phyloP scores from a whole-genome alignment of 2,329 filamentous ascomycete genomes.

The Pseudocercospora macadamiae region DNA sequence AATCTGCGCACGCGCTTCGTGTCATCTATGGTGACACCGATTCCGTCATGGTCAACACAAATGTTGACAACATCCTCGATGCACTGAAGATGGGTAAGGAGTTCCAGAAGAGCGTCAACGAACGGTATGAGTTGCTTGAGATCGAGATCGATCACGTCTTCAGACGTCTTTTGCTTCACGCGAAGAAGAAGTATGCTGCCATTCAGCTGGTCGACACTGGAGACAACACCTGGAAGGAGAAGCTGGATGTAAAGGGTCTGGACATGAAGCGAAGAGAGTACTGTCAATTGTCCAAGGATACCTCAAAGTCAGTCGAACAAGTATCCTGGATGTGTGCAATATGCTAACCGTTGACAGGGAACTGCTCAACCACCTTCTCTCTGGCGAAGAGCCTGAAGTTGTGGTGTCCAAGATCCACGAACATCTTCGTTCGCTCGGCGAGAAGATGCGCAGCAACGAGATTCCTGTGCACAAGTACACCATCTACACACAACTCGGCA shows the following conservation, averaged over 20 bases:
- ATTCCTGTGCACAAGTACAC: slow-evolving; percentile 87
- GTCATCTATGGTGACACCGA: slow-evolving; percentile 99
- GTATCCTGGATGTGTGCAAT: neutral
- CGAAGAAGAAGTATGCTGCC: slow-evolving; percentile 99
- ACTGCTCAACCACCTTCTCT: slow-evolving; percentile 91
- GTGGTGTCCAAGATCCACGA: slow-evolving; percentile 91
- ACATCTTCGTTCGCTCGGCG: slow-evolving; percentile 80
- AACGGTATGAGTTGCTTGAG: slow-evolving; percentile 87
- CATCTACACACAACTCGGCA: slow-evolving; percentile 97
- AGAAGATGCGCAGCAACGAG: slow-evolving; percentile 79
- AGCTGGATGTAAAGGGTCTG: slow-evolving; percentile 96
- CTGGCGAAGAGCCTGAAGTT: slow-evolving; percentile 86
- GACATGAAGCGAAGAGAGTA: slow-evolving; percentile 98
- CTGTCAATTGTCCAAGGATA: slow-evolving; percentile 92
- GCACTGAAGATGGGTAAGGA: slow-evolving; percentile 90
- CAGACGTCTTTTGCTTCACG: slow-evolving; percentile 86
- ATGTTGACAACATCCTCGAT: slow-evolving; percentile 88
- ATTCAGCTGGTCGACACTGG: slow-evolving; percentile 83
- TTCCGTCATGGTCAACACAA: slow-evolving; percentile 99
- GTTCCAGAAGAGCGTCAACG: slow-evolving; percentile 94
- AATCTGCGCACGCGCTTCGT: slow-evolving; percentile 78
- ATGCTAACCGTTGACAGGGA: slow-evolving; percentile 51
- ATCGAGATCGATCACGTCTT: slow-evolving; percentile 99
- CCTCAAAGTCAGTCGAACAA: slow-evolving; percentile 63
- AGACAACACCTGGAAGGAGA: slow-evolving; percentile 87